These are phyloP conservation scores for Phytophthora melonis DNA, from an alignment of 352 stramenopile species.

Conservation along the genomic window DNA sequence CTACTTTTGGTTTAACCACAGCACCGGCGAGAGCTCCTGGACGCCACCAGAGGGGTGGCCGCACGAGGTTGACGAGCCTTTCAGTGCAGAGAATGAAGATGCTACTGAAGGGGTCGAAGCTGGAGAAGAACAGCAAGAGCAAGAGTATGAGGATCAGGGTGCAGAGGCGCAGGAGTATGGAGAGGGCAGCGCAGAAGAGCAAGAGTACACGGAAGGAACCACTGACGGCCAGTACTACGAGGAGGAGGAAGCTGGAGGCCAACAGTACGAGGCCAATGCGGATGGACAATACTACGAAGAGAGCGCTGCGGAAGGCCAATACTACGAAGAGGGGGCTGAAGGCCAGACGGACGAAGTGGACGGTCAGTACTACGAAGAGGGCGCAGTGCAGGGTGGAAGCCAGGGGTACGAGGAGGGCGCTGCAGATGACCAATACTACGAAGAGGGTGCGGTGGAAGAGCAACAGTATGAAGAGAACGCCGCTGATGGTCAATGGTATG, in stretches of 20 bases:
- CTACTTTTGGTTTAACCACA: conserved; percentile 92
- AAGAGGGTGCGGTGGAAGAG: conserved; percentile 12
- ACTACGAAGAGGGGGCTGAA: neutral
- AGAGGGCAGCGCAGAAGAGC: conserved; percentile 9
- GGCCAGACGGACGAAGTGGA: neutral
- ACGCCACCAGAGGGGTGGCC: conserved; percentile 81
- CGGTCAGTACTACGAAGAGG: conserved; percentile 4
- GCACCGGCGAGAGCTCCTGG: conserved; percentile 81
- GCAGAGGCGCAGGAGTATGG: conserved; percentile 24
- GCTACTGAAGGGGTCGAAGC: conserved; percentile 2
- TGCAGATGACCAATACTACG: conserved; percentile 23
- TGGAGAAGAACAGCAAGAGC: conserved; percentile 26
- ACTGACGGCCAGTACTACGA: conserved; percentile 27
- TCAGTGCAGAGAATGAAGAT: conserved; percentile 49
- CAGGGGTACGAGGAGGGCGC: conserved; percentile 20
- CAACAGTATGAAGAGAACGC: conserved; percentile 4
- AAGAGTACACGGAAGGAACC: conserved; percentile 19
- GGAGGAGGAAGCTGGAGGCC: conserved; percentile 7
- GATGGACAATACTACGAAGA: conserved; percentile 18
- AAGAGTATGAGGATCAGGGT: conserved; percentile 11
- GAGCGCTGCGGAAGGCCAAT: neutral
- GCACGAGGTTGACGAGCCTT: conserved; percentile 71
- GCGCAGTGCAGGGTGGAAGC: neutral
- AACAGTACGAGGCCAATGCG: conserved; percentile 10
- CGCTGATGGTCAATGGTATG: conserved; percentile 3